Evolutionary conservation across 225 moss, liverwort and hornwort species (phyloP), one percentile per base, ranked within the genome.

Genomic region (Neckera pumila): DNA sequence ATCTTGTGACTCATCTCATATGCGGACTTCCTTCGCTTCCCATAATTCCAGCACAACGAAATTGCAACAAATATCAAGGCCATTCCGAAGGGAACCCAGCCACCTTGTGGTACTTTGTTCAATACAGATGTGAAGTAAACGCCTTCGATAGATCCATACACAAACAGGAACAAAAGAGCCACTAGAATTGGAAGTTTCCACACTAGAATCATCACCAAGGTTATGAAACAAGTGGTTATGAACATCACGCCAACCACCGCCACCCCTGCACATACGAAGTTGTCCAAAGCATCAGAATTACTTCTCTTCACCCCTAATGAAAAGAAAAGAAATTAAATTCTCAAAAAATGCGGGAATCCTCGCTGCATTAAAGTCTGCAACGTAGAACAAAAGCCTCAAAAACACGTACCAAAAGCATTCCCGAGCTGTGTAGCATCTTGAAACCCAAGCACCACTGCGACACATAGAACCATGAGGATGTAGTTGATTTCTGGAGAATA

Each of bases 401-500:
- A 76, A 79, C 61, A 76, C 93, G 90, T 93, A 97, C 97, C 97
- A 86, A 96, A 97, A 57, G 97, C 97, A 92, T 96, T 96, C 82
- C 96, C 97, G 59, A 97, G 90, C 80, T 91, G 69, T 38, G 87
- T 59, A 76, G 93, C 95, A 81, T 97, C 90, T 74, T 89, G 94
- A 90, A 97, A 97, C 65, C 95, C 97, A 89, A 91, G 60, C 38
- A 96, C 91, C 83, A 97, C 96, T 69, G 91, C 82, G 59, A 97
- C 70, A 76, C 95, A 96, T 64, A 97, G 88, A 61, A 93, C 58
- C 97, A 97, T 97, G 38, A 97, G 90, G 67, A 90, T 89, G 86
- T 96, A 97, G 83, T 97, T 97, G 51, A 95, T 36, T 92, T 95
- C 96, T 51, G 97, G 97, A 86, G 91, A 93, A 91, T 97, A 97